A percentile compares a stretch with the other conserved stretches of the same genome.
Conservation (phyloP, 192 early-diverging fungal species). For the Chytriomyces sp. region DNA sequence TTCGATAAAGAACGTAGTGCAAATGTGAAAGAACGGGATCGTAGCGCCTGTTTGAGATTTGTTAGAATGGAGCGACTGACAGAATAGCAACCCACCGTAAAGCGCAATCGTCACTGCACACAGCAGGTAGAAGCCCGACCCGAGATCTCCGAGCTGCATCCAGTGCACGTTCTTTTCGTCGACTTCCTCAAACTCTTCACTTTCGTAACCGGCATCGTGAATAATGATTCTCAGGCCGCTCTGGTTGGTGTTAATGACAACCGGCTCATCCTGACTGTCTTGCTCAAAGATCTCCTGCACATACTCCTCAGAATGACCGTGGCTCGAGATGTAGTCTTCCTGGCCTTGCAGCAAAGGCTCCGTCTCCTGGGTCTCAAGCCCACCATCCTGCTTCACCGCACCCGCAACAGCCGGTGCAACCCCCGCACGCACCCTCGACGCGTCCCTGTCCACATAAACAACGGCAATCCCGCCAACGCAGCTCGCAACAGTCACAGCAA, state of each 20-base stretch:
- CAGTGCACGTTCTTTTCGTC: constrained; percentile 51
- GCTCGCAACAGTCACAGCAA: constrained; percentile 51
- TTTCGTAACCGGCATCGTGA: constrained; percentile 28
- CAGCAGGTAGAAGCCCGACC: constrained; percentile 55
- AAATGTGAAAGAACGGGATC: constrained; percentile 68
- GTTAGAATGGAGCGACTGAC: background rate
- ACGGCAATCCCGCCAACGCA: constrained; percentile 45
- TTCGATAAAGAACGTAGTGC: constrained; percentile 66
- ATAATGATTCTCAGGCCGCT: background rate
- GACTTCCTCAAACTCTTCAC: constrained; percentile 48
- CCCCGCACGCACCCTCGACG: constrained; percentile 51
- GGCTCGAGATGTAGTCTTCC: constrained; percentile 5
- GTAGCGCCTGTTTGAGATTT: constrained; percentile 39
- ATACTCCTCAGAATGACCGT: constrained; percentile 7
- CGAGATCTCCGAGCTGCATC: constrained; percentile 42
- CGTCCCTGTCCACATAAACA: constrained; percentile 52
- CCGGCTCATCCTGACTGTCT: background rate
- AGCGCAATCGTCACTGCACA: constrained; percentile 56
- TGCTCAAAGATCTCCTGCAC: constrained; percentile 4
- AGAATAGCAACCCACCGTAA: constrained; percentile 48
- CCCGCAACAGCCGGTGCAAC: constrained; percentile 31
- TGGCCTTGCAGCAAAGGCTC: background rate
- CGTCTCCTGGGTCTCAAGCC: background rate
- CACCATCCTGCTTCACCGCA: background rate
- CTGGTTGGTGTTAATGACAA: background rate